Base-by-base conservation (phyloP, 768 basidiomycete species). In the Omphalotus guepiniiformis region DNA sequence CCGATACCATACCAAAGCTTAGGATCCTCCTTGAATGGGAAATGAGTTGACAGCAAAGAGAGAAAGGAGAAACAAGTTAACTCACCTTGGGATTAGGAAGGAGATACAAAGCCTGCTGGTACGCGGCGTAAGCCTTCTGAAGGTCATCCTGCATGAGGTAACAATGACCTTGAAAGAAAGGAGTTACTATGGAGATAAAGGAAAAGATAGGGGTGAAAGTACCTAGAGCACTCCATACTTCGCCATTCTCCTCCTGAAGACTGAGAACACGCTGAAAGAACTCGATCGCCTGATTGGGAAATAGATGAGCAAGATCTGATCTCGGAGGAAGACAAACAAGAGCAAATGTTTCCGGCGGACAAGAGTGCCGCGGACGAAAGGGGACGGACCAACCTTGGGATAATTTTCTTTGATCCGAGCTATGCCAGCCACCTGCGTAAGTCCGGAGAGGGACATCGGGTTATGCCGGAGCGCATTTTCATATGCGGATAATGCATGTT, bases 1-100 rank as follows among this genome's bases (percentile, higher is more conserved):
- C 96, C 96, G 62, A 99, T 98, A 28, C 96, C 96, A 63, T 98
- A 99, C 96, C 96, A 99, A 7, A 99, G 75, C 62, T 98, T 97
- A 3, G 95, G 94, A 65, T 99, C 96, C 79, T 98, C 84, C 77
- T n/a, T n/a, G n/a, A n/a, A n/a, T n/a, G n/a, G n/a, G 83, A 57
- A 25, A 50, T 25, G 41, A 43, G 49, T 42, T 49, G 51, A 44
- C 39, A 38, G 34, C 47, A 56, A 29, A 35, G n/a, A 18, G 35
- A 53, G 25, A 47, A 50, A 19, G 42, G 23, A 37, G 9, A 42
- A 42, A 39, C 50, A 40, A 35, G 42, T 46, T 19, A 49, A 58
- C 64, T 23, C 56, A 88, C 91, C 76, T 96, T 96, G 13, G 95
- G 95, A 58, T 95, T 94, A 2, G 92, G 92, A 29, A 99, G 80